Evolutionary conservation across 768 basidiomycete genomes (phyloP).

Genomic region (Collybia mongolica): DNA sequence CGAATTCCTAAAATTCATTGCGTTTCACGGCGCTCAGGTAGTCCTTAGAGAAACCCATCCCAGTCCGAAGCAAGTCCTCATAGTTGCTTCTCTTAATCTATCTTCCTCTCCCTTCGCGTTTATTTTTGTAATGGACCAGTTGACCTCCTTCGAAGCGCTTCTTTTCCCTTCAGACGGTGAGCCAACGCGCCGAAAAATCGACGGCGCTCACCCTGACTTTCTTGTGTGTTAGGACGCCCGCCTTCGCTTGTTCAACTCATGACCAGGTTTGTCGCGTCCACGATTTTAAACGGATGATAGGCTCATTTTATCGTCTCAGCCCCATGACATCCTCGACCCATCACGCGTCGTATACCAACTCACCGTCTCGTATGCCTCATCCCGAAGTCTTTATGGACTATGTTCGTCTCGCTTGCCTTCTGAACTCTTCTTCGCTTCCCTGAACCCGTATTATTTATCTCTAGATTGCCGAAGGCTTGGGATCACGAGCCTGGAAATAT

Average conservation of each 20-base stretch:
- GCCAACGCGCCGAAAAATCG: neutral
- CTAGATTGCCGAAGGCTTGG: conserved; percentile 70
- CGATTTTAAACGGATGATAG: conserved; percentile 3
- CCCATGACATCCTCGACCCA: conserved; percentile 43
- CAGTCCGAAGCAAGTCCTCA: neutral
- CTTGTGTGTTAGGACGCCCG: conserved; percentile 47
- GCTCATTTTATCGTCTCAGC: conserved; percentile 22
- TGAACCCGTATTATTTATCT: conserved; percentile 10
- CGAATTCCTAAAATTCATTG: neutral
- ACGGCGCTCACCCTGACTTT: neutral
- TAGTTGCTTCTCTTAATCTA: conserved; percentile 17
- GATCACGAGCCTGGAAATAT: conserved; percentile 69
- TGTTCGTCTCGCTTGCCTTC: conserved; percentile 27
- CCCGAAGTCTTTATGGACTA: conserved; percentile 87
- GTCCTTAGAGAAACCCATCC: conserved; percentile 5
- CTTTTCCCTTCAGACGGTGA: conserved; percentile 74
- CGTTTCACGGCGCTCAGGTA: conserved; percentile 16
- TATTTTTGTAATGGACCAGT: conserved; percentile 54
- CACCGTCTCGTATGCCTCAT: conserved; percentile 68
- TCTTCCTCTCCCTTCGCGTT: conserved; percentile 1
- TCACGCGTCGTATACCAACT: conserved; percentile 41
- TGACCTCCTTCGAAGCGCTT: conserved; percentile 65
- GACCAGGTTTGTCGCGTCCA: conserved; percentile 53
- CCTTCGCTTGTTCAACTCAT: conserved; percentile 72
- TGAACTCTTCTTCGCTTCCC: conserved; percentile 1